Evolutionary conservation across 306 rosid genomes (phyloP), one percentile per base, ranked within the genome.

Genomic region (Castanea sativa): DNA sequence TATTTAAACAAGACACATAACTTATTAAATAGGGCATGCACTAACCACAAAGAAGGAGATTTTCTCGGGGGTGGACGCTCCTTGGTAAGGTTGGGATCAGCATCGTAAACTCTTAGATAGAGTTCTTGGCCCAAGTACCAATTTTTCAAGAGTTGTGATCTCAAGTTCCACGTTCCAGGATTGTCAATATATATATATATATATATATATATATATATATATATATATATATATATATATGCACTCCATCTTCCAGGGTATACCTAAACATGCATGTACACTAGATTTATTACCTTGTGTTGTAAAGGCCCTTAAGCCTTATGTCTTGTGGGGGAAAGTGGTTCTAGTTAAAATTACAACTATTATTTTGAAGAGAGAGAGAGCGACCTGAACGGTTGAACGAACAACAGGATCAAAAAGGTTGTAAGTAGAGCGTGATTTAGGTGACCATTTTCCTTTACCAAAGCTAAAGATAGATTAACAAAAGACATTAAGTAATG

Each of bases 101-200:
- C 55, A 82, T 91, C 91, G 70, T 77, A 71, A 73, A 92, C 94
- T 64, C 94, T 86, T 0, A 92, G 80, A 73, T 92, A 91, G 19
- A 94, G 88, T 79, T 94, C 94, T 78, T 92, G 82, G 63, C 97
- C 97, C 55, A 91, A 81, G 64, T 80, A 92, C 97, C 97, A 92
- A 35, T 58, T 82, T 79, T 83, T 80, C 85, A 91, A 79, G 12
- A 82, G 81, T 67, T 92, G 94, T 72, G 98, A 92, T 73, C 97
- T 91, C 69, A 94, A 74, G 71, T 92, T 92, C 97, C 97, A 94
- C 91, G 91, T 94, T 84, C 97, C 93, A 1, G 95, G 94, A 75
- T 92, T 92, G 81, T 94, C 97, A 27, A 94, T 92, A 79, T 79
- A 91, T 77, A 89, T 91, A 83, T n/a, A n/a, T n/a, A n/a, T n/a